Evolutionary conservation across 192 early-diverging fungal species (phyloP).

Genomic region (Entomortierella parvispora): DNA sequence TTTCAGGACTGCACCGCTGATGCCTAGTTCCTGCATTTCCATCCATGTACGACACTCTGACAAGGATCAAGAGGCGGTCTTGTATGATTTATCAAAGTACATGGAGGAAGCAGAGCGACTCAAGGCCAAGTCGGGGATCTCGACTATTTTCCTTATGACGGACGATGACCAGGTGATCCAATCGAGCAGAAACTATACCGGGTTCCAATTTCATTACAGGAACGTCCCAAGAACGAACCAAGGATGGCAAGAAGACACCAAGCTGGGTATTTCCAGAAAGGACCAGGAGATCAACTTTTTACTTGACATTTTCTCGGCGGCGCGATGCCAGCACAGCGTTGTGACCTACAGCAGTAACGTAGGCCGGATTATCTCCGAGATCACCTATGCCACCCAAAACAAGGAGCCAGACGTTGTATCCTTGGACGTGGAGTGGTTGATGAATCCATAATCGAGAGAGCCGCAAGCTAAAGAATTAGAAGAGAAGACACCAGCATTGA

Average conservation of each 20-base stretch:
- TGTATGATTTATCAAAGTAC: slow-evolving; percentile 11
- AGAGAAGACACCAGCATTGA: no score
- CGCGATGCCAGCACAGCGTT: slow-evolving; percentile 20
- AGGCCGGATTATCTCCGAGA: slow-evolving; percentile 19
- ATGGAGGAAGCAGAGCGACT: slow-evolving; percentile 10
- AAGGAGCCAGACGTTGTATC: slow-evolving; percentile 19
- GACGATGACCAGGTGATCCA: slow-evolving; percentile 21
- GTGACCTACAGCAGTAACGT: slow-evolving; percentile 35
- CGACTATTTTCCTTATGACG: slow-evolving; percentile 26
- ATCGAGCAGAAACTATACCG: slow-evolving; percentile 10
- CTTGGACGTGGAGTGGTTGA: slow-evolving; percentile 12
- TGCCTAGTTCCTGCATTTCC: slow-evolving; percentile 14
- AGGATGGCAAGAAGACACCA: slow-evolving; percentile 7
- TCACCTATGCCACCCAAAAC: slow-evolving; percentile 12
- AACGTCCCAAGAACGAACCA: slow-evolving; percentile 18
- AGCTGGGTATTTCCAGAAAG: slow-evolving; percentile 3
- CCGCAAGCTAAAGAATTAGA: no score
- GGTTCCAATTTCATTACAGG: slow-evolving; percentile 12
- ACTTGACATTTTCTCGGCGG: slow-evolving; percentile 15
- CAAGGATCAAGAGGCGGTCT: not conserved
- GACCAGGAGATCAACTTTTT: slow-evolving; percentile 13
- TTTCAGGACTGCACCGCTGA: not conserved
- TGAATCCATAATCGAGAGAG: slow-evolving; percentile 8
- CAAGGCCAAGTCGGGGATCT: slow-evolving; percentile 4
- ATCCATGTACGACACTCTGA: slow-evolving; percentile 35